Evolutionary conservation across 2,329 filamentous ascomycete genomes (phyloP), one percentile per base, ranked within the genome.

Genomic region (Sarocladium brachiariae): DNA sequence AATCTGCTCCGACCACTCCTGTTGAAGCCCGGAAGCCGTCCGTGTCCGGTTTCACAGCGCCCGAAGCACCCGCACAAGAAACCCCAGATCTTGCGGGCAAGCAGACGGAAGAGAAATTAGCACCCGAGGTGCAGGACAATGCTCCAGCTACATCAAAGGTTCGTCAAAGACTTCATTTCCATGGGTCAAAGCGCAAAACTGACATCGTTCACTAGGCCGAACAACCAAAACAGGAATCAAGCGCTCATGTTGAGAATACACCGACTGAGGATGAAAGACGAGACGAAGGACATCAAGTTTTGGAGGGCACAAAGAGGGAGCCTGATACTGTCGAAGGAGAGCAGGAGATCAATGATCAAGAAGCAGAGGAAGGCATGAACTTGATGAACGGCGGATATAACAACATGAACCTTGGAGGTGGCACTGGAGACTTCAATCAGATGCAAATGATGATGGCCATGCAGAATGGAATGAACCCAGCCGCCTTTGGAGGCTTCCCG

Each of bases 371-470:
- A 51, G 51, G 57, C 11, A 55, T 53, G 6, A 61, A 61, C 18
- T n/a, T 34, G 23, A 69, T 66, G 61, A 74, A 71, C 56, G 72
- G 73, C 53, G 61, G 58, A 55, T 83, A 83, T 57, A 64, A 76
- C 23, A 75, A 74, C 56, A 81, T 84, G 76, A 77, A 76, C 61
- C 86, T 78, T 23, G 58, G 74, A 62, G 80, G 78, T 61, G 75
- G 76, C 55, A 37, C 46, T 6, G 78, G 77, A 52, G 83, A 86
- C 59, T 83, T 87, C 67, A 86, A 82, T 62, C 82, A 86, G 74
- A 88, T 91, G 82, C 85, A 88, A 66, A 81, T 81, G 82, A 80
- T 88, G 84, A 85, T 87, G 82, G 74, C 81, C 68, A 79, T 89
- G 86, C 77, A 86, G 68, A 78, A 86, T 61, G 79, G 80, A 58